Conservation (phyloP, 179 eudicot genomes). For the Silene vulgaris region DNA sequence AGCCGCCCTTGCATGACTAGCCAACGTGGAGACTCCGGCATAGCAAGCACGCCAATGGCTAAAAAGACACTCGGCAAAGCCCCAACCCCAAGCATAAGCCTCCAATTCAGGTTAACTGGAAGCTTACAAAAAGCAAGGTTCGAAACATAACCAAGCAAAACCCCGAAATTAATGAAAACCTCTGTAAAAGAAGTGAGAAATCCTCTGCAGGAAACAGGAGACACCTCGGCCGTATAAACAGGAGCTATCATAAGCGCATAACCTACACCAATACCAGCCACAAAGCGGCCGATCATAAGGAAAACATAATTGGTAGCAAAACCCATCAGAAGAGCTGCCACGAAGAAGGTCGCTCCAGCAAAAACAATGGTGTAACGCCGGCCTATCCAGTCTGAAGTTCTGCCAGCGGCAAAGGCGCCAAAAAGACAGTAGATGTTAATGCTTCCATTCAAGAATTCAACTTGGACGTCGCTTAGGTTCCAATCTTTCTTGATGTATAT, state of each 20-base stretch:
- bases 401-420: conserved; percentile 64
- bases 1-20: conserved; percentile 58
- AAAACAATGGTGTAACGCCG: conserved; percentile 69
- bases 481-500: conserved; percentile 56
- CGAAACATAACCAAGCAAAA: conserved; percentile 49
- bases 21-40: conserved; percentile 88
- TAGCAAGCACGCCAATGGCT: conserved; percentile 48
- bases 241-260: conserved; percentile 85
- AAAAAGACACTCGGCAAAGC: conserved; percentile 49
- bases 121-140: conserved; percentile 50
- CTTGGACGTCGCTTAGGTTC: conserved; percentile 40
- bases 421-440: conserved; percentile 56
- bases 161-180: conserved; percentile 58
- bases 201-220: conserved; percentile 60
- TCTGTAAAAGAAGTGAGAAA: conserved; percentile 71
- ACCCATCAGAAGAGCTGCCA: conserved; percentile 63
- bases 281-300: conserved; percentile 68
- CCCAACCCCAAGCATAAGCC: conserved; percentile 65
- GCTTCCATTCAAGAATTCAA: conserved; percentile 50
- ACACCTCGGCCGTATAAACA: conserved; percentile 70
- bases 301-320: conserved; percentile 60
- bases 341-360: conserved; percentile 61
- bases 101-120: conserved; percentile 47
- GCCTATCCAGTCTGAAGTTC: conserved; percentile 69
- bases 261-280: conserved; percentile 67